Evolutionary conservation across 1,139 yeast species (phyloP), one percentile per base, ranked within the genome.

Genomic region (Pichia sp.): DNA sequence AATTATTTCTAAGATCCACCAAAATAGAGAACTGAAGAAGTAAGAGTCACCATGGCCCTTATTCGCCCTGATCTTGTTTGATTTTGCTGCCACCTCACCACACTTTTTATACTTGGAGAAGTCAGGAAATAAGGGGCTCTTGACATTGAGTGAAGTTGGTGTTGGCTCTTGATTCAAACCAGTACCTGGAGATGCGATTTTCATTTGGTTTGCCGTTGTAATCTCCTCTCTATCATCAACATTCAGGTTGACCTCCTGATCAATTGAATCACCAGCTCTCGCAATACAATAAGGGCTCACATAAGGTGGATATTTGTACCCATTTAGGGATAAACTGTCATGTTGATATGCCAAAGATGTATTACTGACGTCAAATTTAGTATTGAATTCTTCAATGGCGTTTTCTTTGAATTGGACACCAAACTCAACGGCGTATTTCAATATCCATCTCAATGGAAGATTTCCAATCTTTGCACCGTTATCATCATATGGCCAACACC

Each of bases 1-100:
- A 10, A 77, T 43, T 13, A 71, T 53, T 47, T 77, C 86, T n/a
- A 75, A 52, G 2, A 67, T 3, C 83, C 83, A 77, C 84, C 84
- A 77, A 8, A 62, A 47, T 0, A 69, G 9, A 2, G 62, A 41
- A 20, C 38, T 34, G 1, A 46, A 12, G 2, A 53, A 21, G 5
- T 50, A 34, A 15, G 50, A 53, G 21, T 53, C 53, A 1, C 68
- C 72, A 31, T 66, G 52, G 2, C 69, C 67, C 44, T 59, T 67
- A 41, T 53, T 59, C 12, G 58, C 51, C 3, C 35, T 22, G 2
- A 42, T 18, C n/a, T 41, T 44, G 7, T 29, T 8, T 14, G 16
- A 26, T 20, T 10, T 4, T 11, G 10, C 9, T 6, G 15, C 7
- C 12, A n/a, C 33, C 2, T 40, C 31, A 4, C 29, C 30, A 2